Conservation (phyloP, 73 alveolate species). For the Tetrahymena thermophila region DNA sequence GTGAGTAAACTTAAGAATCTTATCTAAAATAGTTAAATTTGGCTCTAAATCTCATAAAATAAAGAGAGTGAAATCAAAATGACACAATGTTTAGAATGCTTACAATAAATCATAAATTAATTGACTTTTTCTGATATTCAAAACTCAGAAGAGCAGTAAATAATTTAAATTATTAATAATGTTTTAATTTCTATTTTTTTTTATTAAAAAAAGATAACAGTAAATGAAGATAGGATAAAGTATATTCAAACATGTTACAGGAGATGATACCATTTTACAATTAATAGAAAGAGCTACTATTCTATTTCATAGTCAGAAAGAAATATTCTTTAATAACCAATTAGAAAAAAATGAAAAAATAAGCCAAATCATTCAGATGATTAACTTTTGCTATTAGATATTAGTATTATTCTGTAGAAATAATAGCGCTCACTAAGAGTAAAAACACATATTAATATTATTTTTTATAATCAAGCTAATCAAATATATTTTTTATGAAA, state of each 20-base stretch:
- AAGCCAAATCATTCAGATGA: not conserved
- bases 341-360: not conserved
- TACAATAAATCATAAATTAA: not conserved
- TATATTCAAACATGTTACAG: not conserved
- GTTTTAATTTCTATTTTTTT: not conserved
- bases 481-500: not conserved
- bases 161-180: not conserved
- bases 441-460: not conserved
- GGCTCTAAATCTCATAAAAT: not conserved
- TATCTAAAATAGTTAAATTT: not conserved
- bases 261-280: not conserved
- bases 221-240: not conserved
- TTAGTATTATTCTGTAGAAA: not conserved
- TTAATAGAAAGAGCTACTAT: not conserved
- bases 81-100: not conserved
- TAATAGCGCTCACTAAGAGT: not conserved
- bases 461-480: not conserved
- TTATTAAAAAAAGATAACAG: not conserved
- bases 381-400: not conserved
- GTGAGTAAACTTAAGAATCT: not conserved
- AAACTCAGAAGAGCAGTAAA: not conserved
- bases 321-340: not conserved
- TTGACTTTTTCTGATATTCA: not conserved
- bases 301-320: not conserved
- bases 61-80: not conserved